A percentile compares a stretch with the other conserved stretches of the same genome.
Evolutionary conservation across 371 early-diverging fungal genomes (phyloP).

Genomic region (Mortierella sp.): DNA sequence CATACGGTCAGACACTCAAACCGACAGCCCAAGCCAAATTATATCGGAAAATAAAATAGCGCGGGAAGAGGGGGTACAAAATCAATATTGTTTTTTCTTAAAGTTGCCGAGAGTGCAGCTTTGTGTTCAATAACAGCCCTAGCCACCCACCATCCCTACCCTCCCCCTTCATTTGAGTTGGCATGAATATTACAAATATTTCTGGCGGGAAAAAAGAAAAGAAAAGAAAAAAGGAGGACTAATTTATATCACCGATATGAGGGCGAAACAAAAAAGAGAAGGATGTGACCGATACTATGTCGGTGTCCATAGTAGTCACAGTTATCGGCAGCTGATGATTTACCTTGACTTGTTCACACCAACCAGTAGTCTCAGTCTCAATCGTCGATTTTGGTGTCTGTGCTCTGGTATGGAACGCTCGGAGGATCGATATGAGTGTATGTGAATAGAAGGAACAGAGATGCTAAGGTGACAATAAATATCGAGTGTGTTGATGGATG

Average conservation of each 20-base stretch:
- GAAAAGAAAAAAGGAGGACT: too few species aligned
- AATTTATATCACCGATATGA: background rate
- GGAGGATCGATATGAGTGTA: too few species aligned
- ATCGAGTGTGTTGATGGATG: too few species aligned
- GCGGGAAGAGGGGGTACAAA: conserved; percentile 10
- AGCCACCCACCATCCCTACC: background rate
- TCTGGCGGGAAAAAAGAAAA: conserved; percentile 3
- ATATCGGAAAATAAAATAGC: conserved; percentile 11
- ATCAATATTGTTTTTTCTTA: background rate
- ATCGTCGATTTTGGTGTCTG: too few species aligned
- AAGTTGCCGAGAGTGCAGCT: background rate
- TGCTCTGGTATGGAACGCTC: too few species aligned
- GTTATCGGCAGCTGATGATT: background rate
- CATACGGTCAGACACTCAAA: too few species aligned
- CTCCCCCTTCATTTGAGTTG: conserved; percentile 2
- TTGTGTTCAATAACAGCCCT: background rate
- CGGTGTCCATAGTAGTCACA: background rate
- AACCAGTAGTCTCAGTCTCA: background rate
- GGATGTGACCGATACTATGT: too few species aligned
- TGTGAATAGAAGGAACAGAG: too few species aligned
- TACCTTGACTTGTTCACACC: background rate
- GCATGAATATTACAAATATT: background rate
- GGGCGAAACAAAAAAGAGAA: background rate
- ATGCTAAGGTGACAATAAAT: too few species aligned
- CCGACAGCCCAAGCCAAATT: background rate